phyloP scores from a whole-genome alignment of 2,329 filamentous ascomycete genomes.

The Hypoxylon sp. region DNA sequence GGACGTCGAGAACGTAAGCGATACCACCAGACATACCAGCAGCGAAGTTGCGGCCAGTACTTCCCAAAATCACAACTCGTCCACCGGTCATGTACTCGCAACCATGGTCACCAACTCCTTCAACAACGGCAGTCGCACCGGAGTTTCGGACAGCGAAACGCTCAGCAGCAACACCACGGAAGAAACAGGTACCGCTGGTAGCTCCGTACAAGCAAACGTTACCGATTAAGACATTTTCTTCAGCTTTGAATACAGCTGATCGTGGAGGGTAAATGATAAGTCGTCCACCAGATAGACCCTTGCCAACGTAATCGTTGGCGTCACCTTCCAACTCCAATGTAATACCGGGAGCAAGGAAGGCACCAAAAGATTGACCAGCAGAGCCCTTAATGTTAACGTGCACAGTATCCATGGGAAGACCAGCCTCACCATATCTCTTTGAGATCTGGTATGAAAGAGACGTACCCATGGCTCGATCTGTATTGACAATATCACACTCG shows the following conservation, averaged over 20 bases:
- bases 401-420: slow-evolving; percentile 90
- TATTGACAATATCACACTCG: slow-evolving; percentile 96
- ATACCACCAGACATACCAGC: slow-evolving; percentile 99
- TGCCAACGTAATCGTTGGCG: slow-evolving; percentile 95
- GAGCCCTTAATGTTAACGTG: slow-evolving; percentile 97
- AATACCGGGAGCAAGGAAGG: slow-evolving; percentile 90
- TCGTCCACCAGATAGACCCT: slow-evolving; percentile 91
- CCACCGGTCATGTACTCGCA: slow-evolving; percentile 99
- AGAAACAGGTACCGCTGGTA: slow-evolving; percentile 90
- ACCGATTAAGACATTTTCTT: slow-evolving; percentile 93
- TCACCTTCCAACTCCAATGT: slow-evolving; percentile 96
- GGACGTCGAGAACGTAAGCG: slow-evolving; percentile 89
- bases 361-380: slow-evolving; percentile 95
- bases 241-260: slow-evolving; percentile 89
- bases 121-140: slow-evolving; percentile 93
- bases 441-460: slow-evolving; percentile 96
- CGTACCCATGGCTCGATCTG: slow-evolving; percentile 90
- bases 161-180: slow-evolving; percentile 95
- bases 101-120: slow-evolving; percentile 94
- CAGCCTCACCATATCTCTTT: slow-evolving; percentile 87
- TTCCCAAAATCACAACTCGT: slow-evolving; percentile 84
- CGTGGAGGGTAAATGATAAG: slow-evolving; percentile 93
- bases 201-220: slow-evolving; percentile 97
- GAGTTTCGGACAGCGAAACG: slow-evolving; percentile 97
- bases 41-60: slow-evolving; percentile 94